A percentile compares a stretch with the other conserved stretches of the same genome.
Conservation (phyloP, 768 basidiomycete species). For the Auriscalpium vulgare region DNA sequence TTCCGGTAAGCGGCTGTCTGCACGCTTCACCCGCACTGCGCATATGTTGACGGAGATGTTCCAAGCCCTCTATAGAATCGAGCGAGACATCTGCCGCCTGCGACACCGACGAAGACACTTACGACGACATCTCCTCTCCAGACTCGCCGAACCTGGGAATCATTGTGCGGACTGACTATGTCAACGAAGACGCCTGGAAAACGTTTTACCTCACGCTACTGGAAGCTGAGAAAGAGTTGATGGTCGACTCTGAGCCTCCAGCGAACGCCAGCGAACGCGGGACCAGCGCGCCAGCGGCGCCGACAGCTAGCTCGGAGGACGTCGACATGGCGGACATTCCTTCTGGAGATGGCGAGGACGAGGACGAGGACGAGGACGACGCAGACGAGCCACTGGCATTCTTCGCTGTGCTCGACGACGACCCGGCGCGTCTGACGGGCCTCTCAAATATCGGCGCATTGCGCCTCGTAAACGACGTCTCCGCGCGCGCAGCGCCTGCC, state of each 20-base stretch:
- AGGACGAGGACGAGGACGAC: constrained; percentile 16
- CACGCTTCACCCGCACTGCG: background rate
- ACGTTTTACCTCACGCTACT: constrained; percentile 42
- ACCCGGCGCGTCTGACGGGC: constrained; percentile 31
- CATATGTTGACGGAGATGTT: background rate
- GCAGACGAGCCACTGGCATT: constrained; percentile 30
- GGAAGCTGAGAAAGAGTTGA: constrained; percentile 52
- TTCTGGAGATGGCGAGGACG: constrained; percentile 24
- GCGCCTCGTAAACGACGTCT: constrained; percentile 65
- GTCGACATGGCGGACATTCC: constrained; percentile 20
- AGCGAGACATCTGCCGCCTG: constrained; percentile 1
- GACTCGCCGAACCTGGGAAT: constrained; percentile 47
- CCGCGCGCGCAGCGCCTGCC: constrained; percentile 46
- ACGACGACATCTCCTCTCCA: constrained; percentile 39
- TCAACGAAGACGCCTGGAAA: constrained; percentile 59
- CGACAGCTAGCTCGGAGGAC: constrained; percentile 18
- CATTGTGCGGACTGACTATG: constrained; percentile 67
- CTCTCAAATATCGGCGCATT: constrained; percentile 62
- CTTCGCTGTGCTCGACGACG: constrained; percentile 43
- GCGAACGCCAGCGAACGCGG: constrained; percentile 15
- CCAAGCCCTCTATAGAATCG: background rate
- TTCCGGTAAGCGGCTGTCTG: background rate
- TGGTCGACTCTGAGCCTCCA: constrained; percentile 4
- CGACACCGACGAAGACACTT: constrained; percentile 41
- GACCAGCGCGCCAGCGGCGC: constrained; percentile 9